Base-by-base conservation (phyloP, 2,329 filamentous ascomycete species). In the Epichloe sibirici region DNA sequence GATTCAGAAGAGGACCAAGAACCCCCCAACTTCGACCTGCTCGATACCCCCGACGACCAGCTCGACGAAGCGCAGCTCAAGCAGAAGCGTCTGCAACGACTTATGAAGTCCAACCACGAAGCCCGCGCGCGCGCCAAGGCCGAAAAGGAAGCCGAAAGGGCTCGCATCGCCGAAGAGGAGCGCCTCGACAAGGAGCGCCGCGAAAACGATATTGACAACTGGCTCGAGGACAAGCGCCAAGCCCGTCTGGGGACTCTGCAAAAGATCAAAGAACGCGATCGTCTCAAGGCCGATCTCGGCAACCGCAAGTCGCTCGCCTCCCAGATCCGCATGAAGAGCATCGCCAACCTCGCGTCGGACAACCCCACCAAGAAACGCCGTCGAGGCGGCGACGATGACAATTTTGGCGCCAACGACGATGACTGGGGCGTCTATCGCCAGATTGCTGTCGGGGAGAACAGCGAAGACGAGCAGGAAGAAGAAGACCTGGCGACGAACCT, bases 361-460 rank as follows among this genome's bases (percentile, higher is more conserved):
- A 83, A 81, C 5, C 90, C 91, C 1, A 74, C 77, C 57, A 90
- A 90, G 66, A 94, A 95, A 69, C 81, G 91, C 53, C 77, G 89
- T 13, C 83, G 90, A 17, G 90, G 89, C 7, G 88, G 85, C 4
- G 91, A 97, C 64, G 93, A 98, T 62, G 93, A 98, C 65, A 90
- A 88, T 55, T 98, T 98, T 64, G 93, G 93, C 53, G 90, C 90
- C 48, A 91, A 98, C 66, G 93, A 98, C 63, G 90, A 94, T 53
- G 93, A 98, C 67, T 98, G 93, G 93, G 89, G 89, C 53, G 89
- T 98, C 13, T 98, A 98, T 69, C 85, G 93, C 51, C 88, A 88
- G 42, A 94, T 97, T 53, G 88, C 89, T 2, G 89, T 87, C 1
- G 90, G 89, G 49, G 85, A 86, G 7, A 77, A 77, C 59, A 88